A percentile compares a stretch with the other conserved stretches of the same genome.
Conservation (phyloP, 768 basidiomycete species). For the Podaxis sp. region DNA sequence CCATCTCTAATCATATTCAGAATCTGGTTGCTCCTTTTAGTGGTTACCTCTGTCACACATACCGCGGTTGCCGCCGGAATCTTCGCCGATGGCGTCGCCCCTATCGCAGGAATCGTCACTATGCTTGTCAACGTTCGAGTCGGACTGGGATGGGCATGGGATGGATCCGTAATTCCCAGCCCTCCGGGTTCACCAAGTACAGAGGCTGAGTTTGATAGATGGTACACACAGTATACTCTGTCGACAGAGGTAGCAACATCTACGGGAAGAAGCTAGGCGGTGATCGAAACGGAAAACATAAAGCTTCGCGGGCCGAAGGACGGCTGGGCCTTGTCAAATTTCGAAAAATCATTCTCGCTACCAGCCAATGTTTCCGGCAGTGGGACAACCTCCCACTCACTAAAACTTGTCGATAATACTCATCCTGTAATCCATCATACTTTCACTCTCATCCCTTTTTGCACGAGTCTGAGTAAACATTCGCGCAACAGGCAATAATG, state of each 20-base stretch:
- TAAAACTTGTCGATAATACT: no score
- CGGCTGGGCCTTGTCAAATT: no score
- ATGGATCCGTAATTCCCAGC: not conserved
- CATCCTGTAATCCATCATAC: no score
- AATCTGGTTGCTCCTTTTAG: not conserved
- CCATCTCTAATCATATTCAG: not conserved
- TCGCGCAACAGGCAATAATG: no score
- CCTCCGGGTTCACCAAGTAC: not conserved
- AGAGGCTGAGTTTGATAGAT: not conserved
- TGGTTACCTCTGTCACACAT: not conserved
- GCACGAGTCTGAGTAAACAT: no score
- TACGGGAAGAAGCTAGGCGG: not conserved
- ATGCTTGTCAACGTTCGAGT: constrained; percentile 21
- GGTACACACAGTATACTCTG: not conserved
- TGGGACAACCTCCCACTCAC: no score
- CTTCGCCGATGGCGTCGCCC: constrained; percentile 10
- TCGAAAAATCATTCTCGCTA: no score
- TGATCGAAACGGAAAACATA: not conserved
- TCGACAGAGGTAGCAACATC: not conserved
- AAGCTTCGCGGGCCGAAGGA: not conserved
- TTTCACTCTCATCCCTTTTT: no score
- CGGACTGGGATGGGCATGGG: constrained; percentile 17
- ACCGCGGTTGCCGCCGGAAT: not conserved
- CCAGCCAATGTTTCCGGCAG: no score
- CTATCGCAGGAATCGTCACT: constrained; percentile 17